These are phyloP conservation scores for Cylindrodendrum hubeiense DNA, from an alignment of 2,329 filamentous ascomycete genomes.

Conservation along the genomic window DNA sequence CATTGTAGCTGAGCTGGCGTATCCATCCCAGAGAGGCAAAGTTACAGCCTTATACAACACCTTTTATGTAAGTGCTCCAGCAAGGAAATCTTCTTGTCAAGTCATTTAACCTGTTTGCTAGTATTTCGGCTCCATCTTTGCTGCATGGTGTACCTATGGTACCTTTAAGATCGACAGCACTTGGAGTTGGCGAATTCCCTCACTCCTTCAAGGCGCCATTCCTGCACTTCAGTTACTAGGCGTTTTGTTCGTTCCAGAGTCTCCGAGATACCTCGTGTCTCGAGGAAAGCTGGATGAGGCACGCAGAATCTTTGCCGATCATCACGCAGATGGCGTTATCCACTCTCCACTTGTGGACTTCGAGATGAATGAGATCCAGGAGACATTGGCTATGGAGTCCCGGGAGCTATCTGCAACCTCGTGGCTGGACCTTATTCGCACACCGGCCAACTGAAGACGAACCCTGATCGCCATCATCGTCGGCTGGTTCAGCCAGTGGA, in stretches of 20 bases:
- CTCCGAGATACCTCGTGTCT: constrained; percentile 21
- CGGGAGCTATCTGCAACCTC: constrained; percentile 35
- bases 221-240: background rate
- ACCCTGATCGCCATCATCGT: constrained; percentile 18
- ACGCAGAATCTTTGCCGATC: constrained; percentile 5
- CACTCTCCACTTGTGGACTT: constrained; percentile 15
- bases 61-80: constrained; percentile 31
- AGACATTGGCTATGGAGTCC: constrained; percentile 13
- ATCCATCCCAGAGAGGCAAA: constrained; percentile 48
- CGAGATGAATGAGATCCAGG: constrained; percentile 21
- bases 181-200: constrained; percentile 20
- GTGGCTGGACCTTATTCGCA: constrained; percentile 15
- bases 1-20: constrained; percentile 47
- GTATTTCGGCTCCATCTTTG: constrained; percentile 20
- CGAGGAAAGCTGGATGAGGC: constrained; percentile 5
- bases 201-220: constrained; percentile 2
- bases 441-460: constrained; percentile 20
- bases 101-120: background rate
- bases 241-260: constrained; percentile 15
- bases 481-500: constrained; percentile 26
- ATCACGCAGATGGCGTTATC: constrained; percentile 11
- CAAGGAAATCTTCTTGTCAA: background rate
- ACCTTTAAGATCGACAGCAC: constrained; percentile 8
- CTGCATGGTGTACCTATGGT: constrained; percentile 13
- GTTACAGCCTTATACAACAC: constrained; percentile 47